A percentile compares a stretch with the other conserved stretches of the same genome.
Conservation (phyloP, 805 yeast species). For the Candida silvatica region DNA sequence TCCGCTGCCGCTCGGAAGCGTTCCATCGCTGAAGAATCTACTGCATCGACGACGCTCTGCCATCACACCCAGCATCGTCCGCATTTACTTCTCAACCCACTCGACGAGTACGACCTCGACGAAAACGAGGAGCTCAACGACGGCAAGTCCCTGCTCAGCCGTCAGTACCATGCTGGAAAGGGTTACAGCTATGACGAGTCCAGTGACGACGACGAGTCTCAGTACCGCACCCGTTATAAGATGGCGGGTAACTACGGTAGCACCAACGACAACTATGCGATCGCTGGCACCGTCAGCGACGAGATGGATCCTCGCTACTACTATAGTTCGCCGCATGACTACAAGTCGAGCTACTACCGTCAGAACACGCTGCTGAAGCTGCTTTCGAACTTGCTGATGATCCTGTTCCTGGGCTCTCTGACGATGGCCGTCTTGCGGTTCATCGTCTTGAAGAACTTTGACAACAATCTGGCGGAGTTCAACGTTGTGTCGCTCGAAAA, state of each 20-base stretch:
- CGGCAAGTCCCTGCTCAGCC: conserved; percentile 15
- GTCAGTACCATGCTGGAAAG: conserved; percentile 12
- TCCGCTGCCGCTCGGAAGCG: conserved; percentile 13
- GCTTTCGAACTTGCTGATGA: conserved; percentile 4
- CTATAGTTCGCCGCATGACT: conserved; percentile 25
- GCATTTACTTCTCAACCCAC: conserved; percentile 1
- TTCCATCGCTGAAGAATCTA: neutral
- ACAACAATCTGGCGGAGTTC: conserved; percentile 19
- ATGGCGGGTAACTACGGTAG: no score
- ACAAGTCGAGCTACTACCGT: conserved; percentile 19
- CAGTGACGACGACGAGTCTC: neutral
- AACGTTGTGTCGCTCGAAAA: conserved; percentile 17
- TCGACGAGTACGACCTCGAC: conserved; percentile 1
- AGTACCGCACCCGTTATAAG: conserved; percentile 5
- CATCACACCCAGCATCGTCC: neutral
- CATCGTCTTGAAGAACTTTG: conserved; percentile 18
- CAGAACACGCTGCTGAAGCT: conserved; percentile 15
- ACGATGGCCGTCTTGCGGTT: conserved; percentile 9
- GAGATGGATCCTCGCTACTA: conserved; percentile 2
- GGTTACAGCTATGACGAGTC: neutral
- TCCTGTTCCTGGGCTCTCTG: neutral
- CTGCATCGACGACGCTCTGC: neutral
- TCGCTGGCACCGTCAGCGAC: no score
- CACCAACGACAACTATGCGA: neutral
- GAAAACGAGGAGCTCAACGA: conserved; percentile 12